Evolutionary conservation across 148 eudicot genomes (phyloP).

Genomic region (Persicaria maculosa): DNA sequence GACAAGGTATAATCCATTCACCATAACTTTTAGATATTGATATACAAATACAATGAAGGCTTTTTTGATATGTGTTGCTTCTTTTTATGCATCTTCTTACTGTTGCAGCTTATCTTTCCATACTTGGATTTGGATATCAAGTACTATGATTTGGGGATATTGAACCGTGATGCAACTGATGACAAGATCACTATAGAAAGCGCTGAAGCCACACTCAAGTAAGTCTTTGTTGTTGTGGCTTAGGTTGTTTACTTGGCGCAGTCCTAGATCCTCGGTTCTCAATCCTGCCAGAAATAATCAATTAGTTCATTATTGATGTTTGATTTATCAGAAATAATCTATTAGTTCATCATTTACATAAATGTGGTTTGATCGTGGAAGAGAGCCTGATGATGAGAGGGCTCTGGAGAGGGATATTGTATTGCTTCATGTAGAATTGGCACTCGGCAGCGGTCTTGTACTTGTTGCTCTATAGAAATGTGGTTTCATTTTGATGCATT

Average conservation of each 20-base stretch:
- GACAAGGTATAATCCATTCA: slow-evolving; percentile 39
- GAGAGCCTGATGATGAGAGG: too few relatives aligned
- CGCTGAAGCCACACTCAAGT: slow-evolving; percentile 68
- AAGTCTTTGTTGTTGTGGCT: slow-evolving; percentile 10
- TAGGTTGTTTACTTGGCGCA: too few relatives aligned
- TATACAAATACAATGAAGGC: not conserved
- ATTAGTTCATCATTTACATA: too few relatives aligned
- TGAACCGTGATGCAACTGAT: slow-evolving; percentile 64
- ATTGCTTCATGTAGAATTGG: too few relatives aligned
- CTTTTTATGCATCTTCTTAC: not conserved
- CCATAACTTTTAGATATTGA: not conserved
- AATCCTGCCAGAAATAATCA: not conserved
- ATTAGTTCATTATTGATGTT: not conserved
- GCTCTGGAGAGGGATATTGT: too few relatives aligned
- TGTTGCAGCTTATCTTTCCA: slow-evolving; percentile 57
- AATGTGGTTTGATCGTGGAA: too few relatives aligned
- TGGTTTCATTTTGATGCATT: too few relatives aligned
- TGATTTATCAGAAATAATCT: not conserved
- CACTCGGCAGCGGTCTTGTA: too few relatives aligned
- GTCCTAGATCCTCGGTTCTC: too few relatives aligned
- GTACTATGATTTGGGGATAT: slow-evolving; percentile 62
- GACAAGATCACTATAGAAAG: slow-evolving; percentile 62
- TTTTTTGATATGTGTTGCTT: not conserved
- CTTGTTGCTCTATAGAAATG: too few relatives aligned
- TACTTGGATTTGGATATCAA: slow-evolving; percentile 60